Evolutionary conservation across 805 yeast genomes (phyloP).

Genomic region (Cyberlindnera nakhonratchasimensis): DNA sequence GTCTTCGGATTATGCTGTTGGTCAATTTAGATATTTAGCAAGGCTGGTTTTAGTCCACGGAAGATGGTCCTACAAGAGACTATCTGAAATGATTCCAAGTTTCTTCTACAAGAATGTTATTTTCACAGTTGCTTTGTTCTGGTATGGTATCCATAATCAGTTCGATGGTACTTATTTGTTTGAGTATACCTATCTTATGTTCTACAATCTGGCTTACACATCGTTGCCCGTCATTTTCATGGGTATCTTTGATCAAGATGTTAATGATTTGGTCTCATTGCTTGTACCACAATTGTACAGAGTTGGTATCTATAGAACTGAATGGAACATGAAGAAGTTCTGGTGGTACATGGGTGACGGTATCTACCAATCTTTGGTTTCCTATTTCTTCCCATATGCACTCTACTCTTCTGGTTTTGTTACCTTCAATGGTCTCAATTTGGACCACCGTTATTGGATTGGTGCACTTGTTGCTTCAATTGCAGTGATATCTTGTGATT

Average conservation of each 20-base stretch:
- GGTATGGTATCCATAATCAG: constrained; percentile 73
- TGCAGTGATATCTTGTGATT: constrained; percentile 63
- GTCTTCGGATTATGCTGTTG: constrained; percentile 84
- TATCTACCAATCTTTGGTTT: constrained; percentile 65
- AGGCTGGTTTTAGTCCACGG: constrained; percentile 73
- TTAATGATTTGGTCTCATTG: constrained; percentile 60
- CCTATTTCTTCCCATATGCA: constrained; percentile 72
- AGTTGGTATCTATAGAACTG: constrained; percentile 66
- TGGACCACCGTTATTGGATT: constrained; percentile 72
- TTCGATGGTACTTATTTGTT: constrained; percentile 79
- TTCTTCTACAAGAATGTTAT: constrained; percentile 79
- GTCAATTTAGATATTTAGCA: constrained; percentile 71
- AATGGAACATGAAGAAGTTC: constrained; percentile 68
- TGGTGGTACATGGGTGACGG: constrained; percentile 76
- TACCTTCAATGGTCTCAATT: constrained; percentile 49
- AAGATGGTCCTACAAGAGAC: constrained; percentile 79
- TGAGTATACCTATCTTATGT: constrained; percentile 77
- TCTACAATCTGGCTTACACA: constrained; percentile 78
- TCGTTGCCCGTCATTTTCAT: constrained; percentile 75
- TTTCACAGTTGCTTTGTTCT: constrained; percentile 68
- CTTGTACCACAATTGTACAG: constrained; percentile 73
- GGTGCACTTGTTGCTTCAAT: constrained; percentile 67
- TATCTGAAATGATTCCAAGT: constrained; percentile 79
- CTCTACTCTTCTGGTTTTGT: constrained; percentile 43
- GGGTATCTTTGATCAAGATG: constrained; percentile 81